phyloP scores from a whole-genome alignment of 257 asterid genomes.

The Datura wrightii region DNA sequence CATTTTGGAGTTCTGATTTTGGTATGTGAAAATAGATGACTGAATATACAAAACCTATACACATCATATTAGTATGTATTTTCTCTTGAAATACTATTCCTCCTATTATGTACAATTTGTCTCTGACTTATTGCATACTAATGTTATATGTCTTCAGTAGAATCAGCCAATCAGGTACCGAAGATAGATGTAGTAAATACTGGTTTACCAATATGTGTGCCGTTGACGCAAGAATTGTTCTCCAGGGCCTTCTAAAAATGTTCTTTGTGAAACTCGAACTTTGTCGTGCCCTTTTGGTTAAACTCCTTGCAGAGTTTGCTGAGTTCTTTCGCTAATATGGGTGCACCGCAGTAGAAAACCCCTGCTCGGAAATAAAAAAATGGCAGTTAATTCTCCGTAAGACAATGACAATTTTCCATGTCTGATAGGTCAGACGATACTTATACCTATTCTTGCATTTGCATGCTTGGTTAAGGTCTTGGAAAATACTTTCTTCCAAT shows the following conservation, averaged over 20 bases:
- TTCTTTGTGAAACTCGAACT: conserved; percentile 95
- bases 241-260: conserved; percentile 56
- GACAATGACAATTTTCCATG: not conserved
- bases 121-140: conserved; percentile 21
- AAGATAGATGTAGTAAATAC: not conserved
- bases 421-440: not conserved
- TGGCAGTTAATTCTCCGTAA: not conserved
- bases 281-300: conserved; percentile 88
- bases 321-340: conserved; percentile 89
- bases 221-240: not conserved
- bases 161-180: not conserved
- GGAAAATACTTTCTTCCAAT: conserved; percentile 89
- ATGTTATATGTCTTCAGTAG: not conserved
- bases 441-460: conserved; percentile 83
- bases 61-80: conserved; percentile 7
- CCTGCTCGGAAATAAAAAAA: conserved; percentile 51
- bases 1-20: conserved; percentile 27
- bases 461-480: conserved; percentile 88
- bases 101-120: conserved; percentile 22
- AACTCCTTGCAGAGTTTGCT: conserved; percentile 76
- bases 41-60: conserved; percentile 25
- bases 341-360: conserved; percentile 91
- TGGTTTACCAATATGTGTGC: not conserved
- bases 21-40: conserved; percentile 27
- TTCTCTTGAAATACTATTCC: not conserved